Evolutionary conservation across 2,329 filamentous ascomycete genomes (phyloP).

Genomic region (Tolypocladium album): DNA sequence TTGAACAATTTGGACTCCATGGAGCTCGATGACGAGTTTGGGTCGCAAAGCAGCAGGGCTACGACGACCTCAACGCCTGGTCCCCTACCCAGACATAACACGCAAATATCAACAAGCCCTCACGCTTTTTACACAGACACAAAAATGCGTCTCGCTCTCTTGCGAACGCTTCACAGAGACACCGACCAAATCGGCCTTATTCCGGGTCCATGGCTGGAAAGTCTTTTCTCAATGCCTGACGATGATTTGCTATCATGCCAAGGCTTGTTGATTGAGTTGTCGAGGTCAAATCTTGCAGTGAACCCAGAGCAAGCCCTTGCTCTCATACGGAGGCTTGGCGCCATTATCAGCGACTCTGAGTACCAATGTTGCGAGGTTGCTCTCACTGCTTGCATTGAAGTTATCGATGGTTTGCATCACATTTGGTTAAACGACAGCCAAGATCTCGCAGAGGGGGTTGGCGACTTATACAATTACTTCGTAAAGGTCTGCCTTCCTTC

Average conservation of each 20-base stretch:
- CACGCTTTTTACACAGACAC: slow-evolving; percentile 39
- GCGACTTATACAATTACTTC: slow-evolving; percentile 72
- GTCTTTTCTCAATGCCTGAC: slow-evolving; percentile 35
- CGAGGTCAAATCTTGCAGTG: slow-evolving; percentile 41
- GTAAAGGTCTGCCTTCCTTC: slow-evolving; percentile 55
- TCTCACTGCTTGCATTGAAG: slow-evolving; percentile 53
- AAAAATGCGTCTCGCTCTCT: slow-evolving; percentile 31
- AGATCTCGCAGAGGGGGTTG: slow-evolving; percentile 53
- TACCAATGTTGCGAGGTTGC: slow-evolving; percentile 68
- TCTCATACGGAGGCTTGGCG: slow-evolving; percentile 40
- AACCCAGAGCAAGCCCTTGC: slow-evolving; percentile 32
- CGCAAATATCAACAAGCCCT: slow-evolving; percentile 28
- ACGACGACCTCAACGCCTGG: slow-evolving; percentile 23
- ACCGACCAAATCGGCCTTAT: slow-evolving; percentile 35
- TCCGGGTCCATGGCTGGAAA: slow-evolving; percentile 37
- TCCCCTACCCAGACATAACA: slow-evolving; percentile 35
- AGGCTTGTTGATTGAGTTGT: slow-evolving; percentile 38
- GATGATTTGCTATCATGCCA: slow-evolving; percentile 44
- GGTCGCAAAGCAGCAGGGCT: slow-evolving; percentile 44
- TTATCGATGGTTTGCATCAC: slow-evolving; percentile 52
- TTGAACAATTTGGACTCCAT: slow-evolving; percentile 40
- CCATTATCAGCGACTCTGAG: slow-evolving; percentile 42
- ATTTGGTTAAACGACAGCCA: slow-evolving; percentile 52
- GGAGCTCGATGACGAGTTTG: slow-evolving; percentile 58
- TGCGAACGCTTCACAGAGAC: slow-evolving; percentile 32